Evolutionary conservation across 1,139 yeast genomes (phyloP), one percentile per base, ranked within the genome.

Genomic region (Kluyveromyces marxianus): DNA sequence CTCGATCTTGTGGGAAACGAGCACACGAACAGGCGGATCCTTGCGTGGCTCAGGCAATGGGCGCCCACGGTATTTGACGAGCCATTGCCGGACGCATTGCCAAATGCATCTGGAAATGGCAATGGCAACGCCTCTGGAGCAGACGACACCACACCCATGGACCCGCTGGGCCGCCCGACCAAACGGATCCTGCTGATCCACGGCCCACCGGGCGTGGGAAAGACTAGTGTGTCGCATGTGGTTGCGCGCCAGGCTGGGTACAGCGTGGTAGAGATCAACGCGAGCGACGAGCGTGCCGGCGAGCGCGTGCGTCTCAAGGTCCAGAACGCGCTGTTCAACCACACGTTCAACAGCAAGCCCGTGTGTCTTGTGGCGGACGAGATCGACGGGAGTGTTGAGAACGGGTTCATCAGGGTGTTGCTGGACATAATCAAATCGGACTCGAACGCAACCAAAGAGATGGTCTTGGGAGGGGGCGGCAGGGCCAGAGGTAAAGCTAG

Each of bases 181-280:
- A 74, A 73, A 46, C 83, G 79, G 54, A 72, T 92, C 1, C 62
- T 92, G 35, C 68, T 92, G 42, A 75, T 92, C 3, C 88, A 84
- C 60, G 98, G 98, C 0, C 95, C 97, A 0, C 90, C 96, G 1
- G 98, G 98, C 1, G 75, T 86, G n/a, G 98, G 98, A 4, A 92
- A 92, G 62, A 92, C 98, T 0, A 79, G 95, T 0, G 82, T 89
- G 3, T 89, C 94, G 0, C 96, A 90, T 62, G 76, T 88, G 1
- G 75, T 89, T 35, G 95, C 96, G 3, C 75, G 74, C 43, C 96
- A 87, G 53, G 76, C 86, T 41, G 95, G 96, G 0, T 92, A 84
- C 61, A 78, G 80, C 42, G 77, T 86, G 0, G 75, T 85, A 56
- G 98, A 92, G 59, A 74, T 90, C 53, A 92, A 92, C 65, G 97